These are phyloP conservation scores for Draba incana DNA, from an alignment of 345 rosid genomes.

Conservation along the genomic window DNA sequence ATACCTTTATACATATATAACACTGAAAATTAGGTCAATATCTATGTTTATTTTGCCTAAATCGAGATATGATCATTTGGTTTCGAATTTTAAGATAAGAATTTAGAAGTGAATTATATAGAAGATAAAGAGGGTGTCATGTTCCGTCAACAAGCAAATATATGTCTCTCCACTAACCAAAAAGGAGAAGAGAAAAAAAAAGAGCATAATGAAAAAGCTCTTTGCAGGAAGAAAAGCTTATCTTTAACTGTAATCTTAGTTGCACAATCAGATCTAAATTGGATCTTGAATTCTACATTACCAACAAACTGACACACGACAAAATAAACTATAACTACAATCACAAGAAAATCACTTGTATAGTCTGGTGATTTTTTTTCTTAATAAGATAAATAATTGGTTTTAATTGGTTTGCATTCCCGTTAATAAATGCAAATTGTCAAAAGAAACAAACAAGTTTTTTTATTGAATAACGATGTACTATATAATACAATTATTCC, in stretches of 20 bases:
- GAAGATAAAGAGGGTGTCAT: slow-evolving; percentile 32
- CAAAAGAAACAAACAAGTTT: background rate
- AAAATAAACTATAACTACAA: slow-evolving; percentile 18
- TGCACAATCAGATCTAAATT: slow-evolving; percentile 35
- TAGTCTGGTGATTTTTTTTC: slow-evolving; percentile 7
- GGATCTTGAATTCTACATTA: slow-evolving; percentile 38
- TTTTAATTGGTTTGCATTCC: background rate
- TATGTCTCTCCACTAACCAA: slow-evolving; percentile 43
- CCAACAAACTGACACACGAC: slow-evolving; percentile 33
- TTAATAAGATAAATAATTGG: background rate
- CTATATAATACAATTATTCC: background rate
- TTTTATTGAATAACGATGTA: background rate
- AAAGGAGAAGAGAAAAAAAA: slow-evolving; percentile 25
- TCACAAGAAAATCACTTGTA: slow-evolving; percentile 17
- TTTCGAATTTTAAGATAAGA: slow-evolving; percentile 19
- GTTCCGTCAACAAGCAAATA: slow-evolving; percentile 38
- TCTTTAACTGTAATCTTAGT: slow-evolving; percentile 34
- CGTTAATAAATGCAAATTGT: background rate
- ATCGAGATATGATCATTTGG: slow-evolving; percentile 22
- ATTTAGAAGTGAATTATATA: slow-evolving; percentile 25
- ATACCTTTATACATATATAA: slow-evolving; percentile 12
- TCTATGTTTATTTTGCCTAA: background rate
- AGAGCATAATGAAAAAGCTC: slow-evolving; percentile 37
- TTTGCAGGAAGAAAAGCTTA: slow-evolving; percentile 33
- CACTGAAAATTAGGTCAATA: slow-evolving; percentile 22